Evolutionary conservation across 2,329 filamentous ascomycete genomes (phyloP).

Genomic region (Decorospora gaudefroyi): DNA sequence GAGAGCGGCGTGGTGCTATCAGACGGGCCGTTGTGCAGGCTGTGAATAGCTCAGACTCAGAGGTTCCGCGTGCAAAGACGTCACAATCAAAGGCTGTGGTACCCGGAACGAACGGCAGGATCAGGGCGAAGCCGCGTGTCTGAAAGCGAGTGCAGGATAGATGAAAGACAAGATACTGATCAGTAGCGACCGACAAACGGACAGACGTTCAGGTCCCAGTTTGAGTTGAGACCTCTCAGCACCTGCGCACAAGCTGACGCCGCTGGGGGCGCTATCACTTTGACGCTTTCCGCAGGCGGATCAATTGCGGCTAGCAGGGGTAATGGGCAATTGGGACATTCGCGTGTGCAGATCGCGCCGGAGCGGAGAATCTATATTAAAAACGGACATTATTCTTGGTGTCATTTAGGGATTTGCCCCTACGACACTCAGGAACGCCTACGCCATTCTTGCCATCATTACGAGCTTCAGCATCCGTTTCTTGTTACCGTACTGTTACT

Average conservation of each 20-base stretch:
- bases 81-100: conserved; percentile 25
- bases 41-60: conserved; percentile 7
- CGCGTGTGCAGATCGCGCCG: conserved; percentile 20
- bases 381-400: conserved; percentile 17
- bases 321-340: conserved; percentile 30
- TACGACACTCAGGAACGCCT: neutral
- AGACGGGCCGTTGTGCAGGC: conserved; percentile 25
- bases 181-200: conserved; percentile 27
- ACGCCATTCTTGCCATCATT: neutral
- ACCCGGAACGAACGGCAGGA: conserved; percentile 21
- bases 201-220: conserved; percentile 21
- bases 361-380: conserved; percentile 32
- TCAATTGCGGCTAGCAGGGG: conserved; percentile 33
- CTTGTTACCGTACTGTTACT: neutral
- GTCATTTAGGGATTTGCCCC: too few species aligned
- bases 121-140: conserved; percentile 3
- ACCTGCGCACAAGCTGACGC: conserved; percentile 17
- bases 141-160: conserved; percentile 15
- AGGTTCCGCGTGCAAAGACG: conserved; percentile 22
- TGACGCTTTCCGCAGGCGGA: conserved; percentile 25
- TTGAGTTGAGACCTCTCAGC: too few species aligned
- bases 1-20: conserved; percentile 20
- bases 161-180: conserved; percentile 7
- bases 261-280: conserved; percentile 21
- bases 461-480: conserved; percentile 3